phyloP scores from a whole-genome alignment of 2,329 filamentous ascomycete species.

The Penicillium hordei region DNA sequence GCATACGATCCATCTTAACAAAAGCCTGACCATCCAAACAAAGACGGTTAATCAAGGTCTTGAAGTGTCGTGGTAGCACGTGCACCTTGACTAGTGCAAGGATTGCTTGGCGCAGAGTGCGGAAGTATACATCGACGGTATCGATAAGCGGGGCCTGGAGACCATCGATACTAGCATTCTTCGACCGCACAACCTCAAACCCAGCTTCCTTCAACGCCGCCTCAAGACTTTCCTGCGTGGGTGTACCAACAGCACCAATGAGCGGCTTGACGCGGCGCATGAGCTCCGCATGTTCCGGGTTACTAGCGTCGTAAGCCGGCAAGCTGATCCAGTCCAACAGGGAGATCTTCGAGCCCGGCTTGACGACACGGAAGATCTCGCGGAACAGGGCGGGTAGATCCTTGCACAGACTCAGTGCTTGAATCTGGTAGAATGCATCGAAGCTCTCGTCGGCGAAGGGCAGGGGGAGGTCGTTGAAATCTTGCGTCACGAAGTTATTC shows the following conservation, averaged over 20 bases:
- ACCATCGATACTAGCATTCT: slow-evolving; percentile 54
- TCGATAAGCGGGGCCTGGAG: slow-evolving; percentile 56
- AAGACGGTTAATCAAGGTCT: slow-evolving; percentile 54
- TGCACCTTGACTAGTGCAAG: slow-evolving; percentile 50
- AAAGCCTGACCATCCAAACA: slow-evolving; percentile 57
- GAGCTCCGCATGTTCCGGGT: slow-evolving; percentile 51
- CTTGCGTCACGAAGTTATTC: slow-evolving; percentile 52
- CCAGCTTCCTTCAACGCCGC: slow-evolving; percentile 49
- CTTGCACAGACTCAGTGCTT: slow-evolving; percentile 56
- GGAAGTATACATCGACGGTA: slow-evolving; percentile 57
- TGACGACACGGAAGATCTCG: slow-evolving; percentile 52
- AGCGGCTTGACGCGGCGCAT: slow-evolving; percentile 58
- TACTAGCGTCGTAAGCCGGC: slow-evolving; percentile 49
- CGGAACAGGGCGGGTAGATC: slow-evolving; percentile 49
- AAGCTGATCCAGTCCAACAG: slow-evolving; percentile 56
- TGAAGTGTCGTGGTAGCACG: slow-evolving; percentile 53
- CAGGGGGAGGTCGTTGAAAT: slow-evolving; percentile 54
- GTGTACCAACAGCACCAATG: slow-evolving; percentile 57
- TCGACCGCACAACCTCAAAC: slow-evolving; percentile 49
- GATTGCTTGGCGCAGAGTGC: slow-evolving; percentile 51
- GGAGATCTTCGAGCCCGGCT: slow-evolving; percentile 53
- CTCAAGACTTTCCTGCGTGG: slow-evolving; percentile 51
- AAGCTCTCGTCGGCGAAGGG: slow-evolving; percentile 53
- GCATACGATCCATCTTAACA: slow-evolving; percentile 57
- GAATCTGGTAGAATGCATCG: slow-evolving; percentile 60